phyloP scores from a whole-genome alignment of 805 yeast genomes.

The Lipomyces anomalus region DNA sequence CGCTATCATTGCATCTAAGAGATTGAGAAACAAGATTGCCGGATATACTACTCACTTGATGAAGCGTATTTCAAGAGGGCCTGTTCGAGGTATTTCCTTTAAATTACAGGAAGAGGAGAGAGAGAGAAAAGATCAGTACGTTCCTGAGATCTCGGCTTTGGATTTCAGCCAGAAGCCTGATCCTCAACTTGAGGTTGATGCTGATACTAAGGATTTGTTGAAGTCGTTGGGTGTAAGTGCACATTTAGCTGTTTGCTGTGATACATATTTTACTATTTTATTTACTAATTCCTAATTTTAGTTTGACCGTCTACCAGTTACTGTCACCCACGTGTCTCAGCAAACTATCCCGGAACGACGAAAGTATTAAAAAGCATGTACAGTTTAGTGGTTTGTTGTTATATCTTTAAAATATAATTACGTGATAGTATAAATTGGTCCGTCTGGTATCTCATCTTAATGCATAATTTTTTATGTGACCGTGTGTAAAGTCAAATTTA shows the following conservation, averaged over 20 bases:
- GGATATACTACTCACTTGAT: slow-evolving; percentile 99
- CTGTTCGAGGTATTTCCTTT: slow-evolving; percentile 99
- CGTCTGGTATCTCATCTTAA: no score
- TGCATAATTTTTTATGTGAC: no score
- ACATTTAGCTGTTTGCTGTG: slow-evolving; percentile 43
- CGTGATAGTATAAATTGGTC: no score
- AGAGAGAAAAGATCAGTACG: slow-evolving; percentile 99
- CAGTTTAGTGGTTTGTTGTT: no score
- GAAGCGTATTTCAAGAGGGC: slow-evolving; percentile 99
- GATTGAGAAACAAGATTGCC: slow-evolving; percentile 99
- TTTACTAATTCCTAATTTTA: slow-evolving; percentile 18
- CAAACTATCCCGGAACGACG: slow-evolving; percentile 68
- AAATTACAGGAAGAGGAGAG: slow-evolving; percentile 99
- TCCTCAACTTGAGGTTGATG: slow-evolving; percentile 94
- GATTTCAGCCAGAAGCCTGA: slow-evolving; percentile 87
- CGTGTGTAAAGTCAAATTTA: no score
- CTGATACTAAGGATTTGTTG: slow-evolving; percentile 92
- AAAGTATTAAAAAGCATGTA: background rate
- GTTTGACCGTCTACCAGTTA: slow-evolving; percentile 61
- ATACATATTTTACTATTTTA: slow-evolving; percentile 10
- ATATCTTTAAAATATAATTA: no score
- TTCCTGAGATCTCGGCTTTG: slow-evolving; percentile 99
- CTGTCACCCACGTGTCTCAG: slow-evolving; percentile 78
- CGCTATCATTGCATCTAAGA: slow-evolving; percentile 98
- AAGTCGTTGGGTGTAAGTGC: slow-evolving; percentile 90